A percentile compares a stretch with the other conserved stretches of the same genome.
These are phyloP conservation scores for Stereocaulon alpinum DNA, from an alignment of 495 filamentous ascomycete species.

Conservation along the genomic window DNA sequence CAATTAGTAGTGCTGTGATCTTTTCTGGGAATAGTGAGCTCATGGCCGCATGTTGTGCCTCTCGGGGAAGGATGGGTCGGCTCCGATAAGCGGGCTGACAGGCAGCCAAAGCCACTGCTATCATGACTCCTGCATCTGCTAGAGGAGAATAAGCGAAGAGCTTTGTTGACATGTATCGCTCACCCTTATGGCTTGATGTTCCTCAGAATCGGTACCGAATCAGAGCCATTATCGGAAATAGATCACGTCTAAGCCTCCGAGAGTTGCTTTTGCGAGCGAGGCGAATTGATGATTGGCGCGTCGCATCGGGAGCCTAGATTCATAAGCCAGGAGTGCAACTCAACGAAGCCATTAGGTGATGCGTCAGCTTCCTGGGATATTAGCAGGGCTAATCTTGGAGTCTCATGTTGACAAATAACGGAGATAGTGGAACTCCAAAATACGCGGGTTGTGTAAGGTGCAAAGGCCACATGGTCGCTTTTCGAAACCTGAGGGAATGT, in stretches of 20 bases:
- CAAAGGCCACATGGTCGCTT: not conserved
- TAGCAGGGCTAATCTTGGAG: not conserved
- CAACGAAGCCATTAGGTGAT: not conserved
- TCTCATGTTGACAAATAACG: not conserved
- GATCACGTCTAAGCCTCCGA: not conserved
- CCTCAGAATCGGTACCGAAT: conserved; percentile 1
- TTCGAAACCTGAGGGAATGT: not conserved
- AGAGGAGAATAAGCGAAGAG: not conserved
- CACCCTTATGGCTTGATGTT: not conserved
- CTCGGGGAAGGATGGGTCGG: not conserved
- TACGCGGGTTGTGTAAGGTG: not conserved
- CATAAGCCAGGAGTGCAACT: not conserved
- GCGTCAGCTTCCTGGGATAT: not conserved
- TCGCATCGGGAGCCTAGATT: not conserved
- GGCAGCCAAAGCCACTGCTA: not conserved
- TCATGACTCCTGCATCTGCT: conserved; percentile 2
- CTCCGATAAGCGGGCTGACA: conserved; percentile 3
- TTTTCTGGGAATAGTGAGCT: not conserved
- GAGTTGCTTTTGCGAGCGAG: not conserved
- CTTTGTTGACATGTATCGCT: not conserved
- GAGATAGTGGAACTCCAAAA: not conserved
- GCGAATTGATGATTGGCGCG: not conserved
- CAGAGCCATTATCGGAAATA: not conserved
- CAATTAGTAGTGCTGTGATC: not conserved
- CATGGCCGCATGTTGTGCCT: not conserved